Evolutionary conservation across 2,329 filamentous ascomycete genomes (phyloP).

Genomic region (Parastagonospora avenae): DNA sequence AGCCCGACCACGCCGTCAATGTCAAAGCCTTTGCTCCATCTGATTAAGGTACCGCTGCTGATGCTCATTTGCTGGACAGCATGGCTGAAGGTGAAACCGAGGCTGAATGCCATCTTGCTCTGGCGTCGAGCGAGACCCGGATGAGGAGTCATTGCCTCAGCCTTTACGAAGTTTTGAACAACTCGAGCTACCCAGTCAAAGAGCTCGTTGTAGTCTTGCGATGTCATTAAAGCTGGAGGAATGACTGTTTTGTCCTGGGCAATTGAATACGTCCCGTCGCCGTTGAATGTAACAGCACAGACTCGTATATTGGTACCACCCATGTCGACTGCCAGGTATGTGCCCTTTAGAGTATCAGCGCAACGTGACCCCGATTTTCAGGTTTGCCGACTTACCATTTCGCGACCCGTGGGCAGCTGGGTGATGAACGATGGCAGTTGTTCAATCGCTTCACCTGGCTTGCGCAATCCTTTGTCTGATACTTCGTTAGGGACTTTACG

Average conservation of each 20-base stretch:
- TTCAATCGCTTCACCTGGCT: background rate
- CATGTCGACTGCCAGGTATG: conserved; percentile 90
- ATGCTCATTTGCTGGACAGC: conserved; percentile 88
- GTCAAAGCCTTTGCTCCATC: conserved; percentile 96
- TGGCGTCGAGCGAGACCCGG: too few species aligned
- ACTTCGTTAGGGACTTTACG: background rate
- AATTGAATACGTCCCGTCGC: conserved; percentile 87
- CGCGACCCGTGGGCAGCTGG: background rate
- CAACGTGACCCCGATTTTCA: too few species aligned
- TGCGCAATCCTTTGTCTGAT: background rate
- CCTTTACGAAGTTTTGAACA: conserved; percentile 71
- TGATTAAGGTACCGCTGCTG: conserved; percentile 86
- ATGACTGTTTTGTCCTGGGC: conserved; percentile 88
- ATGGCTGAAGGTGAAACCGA: conserved; percentile 96
- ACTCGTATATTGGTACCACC: conserved; percentile 95
- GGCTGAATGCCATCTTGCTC: conserved; percentile 61
- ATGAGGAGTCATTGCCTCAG: too few species aligned
- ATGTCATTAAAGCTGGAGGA: conserved; percentile 84
- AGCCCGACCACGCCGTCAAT: conserved; percentile 86
- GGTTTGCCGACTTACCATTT: conserved; percentile 52
- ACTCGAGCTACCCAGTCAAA: conserved; percentile 90
- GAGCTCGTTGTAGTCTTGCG: conserved; percentile 79
- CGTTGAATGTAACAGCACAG: conserved; percentile 86
- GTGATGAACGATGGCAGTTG: conserved; percentile 2
- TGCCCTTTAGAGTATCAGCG: conserved; percentile 61